A percentile compares a stretch with the other conserved stretches of the same genome.
Conservation (phyloP, 306 rosid species). For the Quercus suber region DNA sequence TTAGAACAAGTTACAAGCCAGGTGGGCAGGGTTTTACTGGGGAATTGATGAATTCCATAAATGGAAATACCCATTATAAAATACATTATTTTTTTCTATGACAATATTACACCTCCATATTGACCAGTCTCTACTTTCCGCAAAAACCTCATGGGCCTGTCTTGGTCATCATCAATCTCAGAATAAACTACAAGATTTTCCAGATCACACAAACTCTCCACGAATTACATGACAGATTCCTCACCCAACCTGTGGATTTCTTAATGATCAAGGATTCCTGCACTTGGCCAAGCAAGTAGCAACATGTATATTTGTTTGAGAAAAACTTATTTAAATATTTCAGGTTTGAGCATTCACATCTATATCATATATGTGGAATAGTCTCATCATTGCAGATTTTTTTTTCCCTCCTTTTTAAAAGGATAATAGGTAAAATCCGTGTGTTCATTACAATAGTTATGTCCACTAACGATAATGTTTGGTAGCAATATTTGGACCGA, state of each 20-base stretch:
- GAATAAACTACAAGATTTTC: slow-evolving; percentile 24
- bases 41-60: slow-evolving; percentile 43
- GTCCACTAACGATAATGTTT: neutral
- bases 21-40: slow-evolving; percentile 37
- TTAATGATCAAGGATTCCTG: slow-evolving; percentile 53
- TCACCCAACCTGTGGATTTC: slow-evolving; percentile 30
- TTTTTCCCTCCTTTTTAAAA: neutral
- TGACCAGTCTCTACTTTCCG: slow-evolving; percentile 27
- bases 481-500: slow-evolving; percentile 3
- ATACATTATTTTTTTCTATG: slow-evolving; percentile 15
- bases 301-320: slow-evolving; percentile 21
- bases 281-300: slow-evolving; percentile 42
- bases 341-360: slow-evolving; percentile 38
- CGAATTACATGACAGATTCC: slow-evolving; percentile 39
- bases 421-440: neutral
- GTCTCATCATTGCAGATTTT: slow-evolving; percentile 18
- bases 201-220: slow-evolving; percentile 8
- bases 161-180: slow-evolving; percentile 23
- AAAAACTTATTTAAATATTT: slow-evolving; percentile 24
- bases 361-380: slow-evolving; percentile 7
- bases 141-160: slow-evolving; percentile 32
- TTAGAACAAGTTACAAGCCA: slow-evolving; percentile 5
- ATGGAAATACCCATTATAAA: slow-evolving; percentile 25
- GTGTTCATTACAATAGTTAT: neutral
- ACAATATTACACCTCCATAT: neutral